These are phyloP conservation scores for Multifurca ochricompacta DNA, from an alignment of 768 basidiomycete genomes.

Conservation along the genomic window DNA sequence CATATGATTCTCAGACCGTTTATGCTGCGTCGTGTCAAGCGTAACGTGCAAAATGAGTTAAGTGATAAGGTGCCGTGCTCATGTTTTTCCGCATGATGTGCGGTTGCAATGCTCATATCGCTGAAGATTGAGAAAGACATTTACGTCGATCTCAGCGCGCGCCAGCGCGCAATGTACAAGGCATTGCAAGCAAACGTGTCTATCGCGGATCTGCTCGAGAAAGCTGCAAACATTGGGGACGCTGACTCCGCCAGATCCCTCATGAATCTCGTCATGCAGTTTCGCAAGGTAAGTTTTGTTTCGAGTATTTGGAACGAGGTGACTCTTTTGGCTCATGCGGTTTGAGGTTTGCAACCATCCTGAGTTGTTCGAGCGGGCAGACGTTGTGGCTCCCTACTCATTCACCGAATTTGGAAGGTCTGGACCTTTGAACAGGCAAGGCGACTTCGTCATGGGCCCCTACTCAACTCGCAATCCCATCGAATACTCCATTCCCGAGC, in stretches of 20 bases:
- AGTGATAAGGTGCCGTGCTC: slow-evolving; percentile 80
- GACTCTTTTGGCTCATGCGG: neutral
- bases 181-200: slow-evolving; percentile 90
- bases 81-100: neutral
- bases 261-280: slow-evolving; percentile 99
- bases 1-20: slow-evolving; percentile 99
- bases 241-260: slow-evolving; percentile 87
- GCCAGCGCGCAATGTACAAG: slow-evolving; percentile 85
- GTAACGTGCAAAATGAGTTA: slow-evolving; percentile 98
- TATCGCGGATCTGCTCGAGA: slow-evolving; percentile 86
- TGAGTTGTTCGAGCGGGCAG: slow-evolving; percentile 94
- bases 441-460: slow-evolving; percentile 72
- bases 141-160: slow-evolving; percentile 87
- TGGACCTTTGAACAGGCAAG: slow-evolving; percentile 77
- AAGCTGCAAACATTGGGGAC: slow-evolving; percentile 87
- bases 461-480: slow-evolving; percentile 90
- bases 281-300: slow-evolving; percentile 67
- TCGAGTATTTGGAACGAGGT: neutral
- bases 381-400: slow-evolving; percentile 88
- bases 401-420: slow-evolving; percentile 79
- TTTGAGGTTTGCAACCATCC: slow-evolving; percentile 93
- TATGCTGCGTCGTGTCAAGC: slow-evolving; percentile 95
- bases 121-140: slow-evolving; percentile 93
- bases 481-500: slow-evolving; percentile 61
- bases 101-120: neutral